Base-by-base conservation (phyloP, 2,329 filamentous ascomycete species). In the Trichoderma koningiopsis region DNA sequence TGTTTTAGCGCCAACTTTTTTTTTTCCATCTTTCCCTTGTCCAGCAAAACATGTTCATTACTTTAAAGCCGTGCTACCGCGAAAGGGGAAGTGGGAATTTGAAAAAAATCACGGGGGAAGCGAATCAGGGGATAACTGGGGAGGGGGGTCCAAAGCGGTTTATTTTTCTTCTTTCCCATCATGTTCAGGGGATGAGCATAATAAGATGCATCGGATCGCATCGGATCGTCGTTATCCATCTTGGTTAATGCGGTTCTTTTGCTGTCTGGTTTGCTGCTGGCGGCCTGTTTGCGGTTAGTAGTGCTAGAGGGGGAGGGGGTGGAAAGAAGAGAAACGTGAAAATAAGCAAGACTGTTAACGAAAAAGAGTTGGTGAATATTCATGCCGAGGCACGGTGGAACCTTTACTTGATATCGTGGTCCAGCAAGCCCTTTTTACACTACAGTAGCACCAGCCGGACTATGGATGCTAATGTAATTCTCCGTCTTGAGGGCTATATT, bases 201-300 rank as follows among this genome's bases (percentile, higher is more conserved):
- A 40, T 53, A 52, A 63, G 67, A 63, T 69, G 67, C 58, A 69
- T 69, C 67, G 59, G 67, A 69, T 69, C 67, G 67, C 43, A 69
- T 69, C 67, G 67, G 67, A 69, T 69, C 67, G 67, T 29, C 66
- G 37, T 57, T 52, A 47, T 52, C 24, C 37, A 69, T 69, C 67
- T 69, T 52, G 53, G 59, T 64, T 63, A 52, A 62, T 62, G 63
- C 63, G 29, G 53, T 58, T 65, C 14, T 49, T 43, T 37, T 58
- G 40, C 55, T 66, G 63, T 55, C 29, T 57, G 56, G 43, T 56
- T 56, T 64, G 24, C 56, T n/a, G 53, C 47, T 66, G 52, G 62
- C 62, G 62, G 35, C 19, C 62, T 58, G 29, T 66, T 66, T 58
- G 53, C 40, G 52, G 59, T 63, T 57, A 24, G 35, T 19, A 56